phyloP scores from a whole-genome alignment of 225 moss, liverwort and hornwort genomes.

The Anthoceros angustus region DNA sequence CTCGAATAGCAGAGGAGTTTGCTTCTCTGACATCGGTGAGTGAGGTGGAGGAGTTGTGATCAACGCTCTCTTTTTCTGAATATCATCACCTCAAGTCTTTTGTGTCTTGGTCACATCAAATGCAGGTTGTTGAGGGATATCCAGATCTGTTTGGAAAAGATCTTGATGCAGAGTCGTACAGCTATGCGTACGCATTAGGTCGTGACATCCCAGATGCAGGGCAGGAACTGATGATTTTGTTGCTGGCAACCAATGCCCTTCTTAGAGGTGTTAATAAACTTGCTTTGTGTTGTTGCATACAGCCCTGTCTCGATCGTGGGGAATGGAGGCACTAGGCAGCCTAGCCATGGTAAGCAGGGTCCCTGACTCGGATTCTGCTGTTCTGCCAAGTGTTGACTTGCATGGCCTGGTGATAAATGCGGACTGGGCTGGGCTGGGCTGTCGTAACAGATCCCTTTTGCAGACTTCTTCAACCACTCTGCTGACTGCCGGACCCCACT shows the following conservation, averaged over 20 bases:
- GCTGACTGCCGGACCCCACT: slow-evolving; percentile 68
- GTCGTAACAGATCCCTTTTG: slow-evolving; percentile 68
- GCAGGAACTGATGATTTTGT: not conserved
- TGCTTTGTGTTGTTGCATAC: slow-evolving; percentile 22
- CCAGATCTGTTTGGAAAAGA: not conserved
- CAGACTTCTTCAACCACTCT: slow-evolving; percentile 94
- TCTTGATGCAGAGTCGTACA: slow-evolving; percentile 1
- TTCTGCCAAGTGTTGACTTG: not conserved
- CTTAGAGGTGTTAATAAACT: not conserved
- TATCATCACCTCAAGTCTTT: not conserved
- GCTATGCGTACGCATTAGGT: slow-evolving; percentile 34
- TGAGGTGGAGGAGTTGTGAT: not conserved
- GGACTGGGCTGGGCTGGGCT: slow-evolving; percentile 10
- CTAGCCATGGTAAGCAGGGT: slow-evolving; percentile 62
- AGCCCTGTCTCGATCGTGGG: slow-evolving; percentile 98
- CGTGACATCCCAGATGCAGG: slow-evolving; percentile 20
- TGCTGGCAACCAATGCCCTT: not conserved
- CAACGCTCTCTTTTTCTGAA: too few relatives aligned
- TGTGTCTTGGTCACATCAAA: too few relatives aligned
- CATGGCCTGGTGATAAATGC: not conserved
- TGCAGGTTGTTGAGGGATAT: not conserved
- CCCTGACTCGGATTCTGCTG: not conserved
- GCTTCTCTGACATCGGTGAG: slow-evolving; percentile 61
- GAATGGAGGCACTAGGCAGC: slow-evolving; percentile 81
- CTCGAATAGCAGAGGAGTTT: slow-evolving; percentile 63